Evolutionary conservation across 2,329 filamentous ascomycete species (phyloP), one percentile per base, ranked within the genome.

Genomic region (Chaetoscypha palmicola): DNA sequence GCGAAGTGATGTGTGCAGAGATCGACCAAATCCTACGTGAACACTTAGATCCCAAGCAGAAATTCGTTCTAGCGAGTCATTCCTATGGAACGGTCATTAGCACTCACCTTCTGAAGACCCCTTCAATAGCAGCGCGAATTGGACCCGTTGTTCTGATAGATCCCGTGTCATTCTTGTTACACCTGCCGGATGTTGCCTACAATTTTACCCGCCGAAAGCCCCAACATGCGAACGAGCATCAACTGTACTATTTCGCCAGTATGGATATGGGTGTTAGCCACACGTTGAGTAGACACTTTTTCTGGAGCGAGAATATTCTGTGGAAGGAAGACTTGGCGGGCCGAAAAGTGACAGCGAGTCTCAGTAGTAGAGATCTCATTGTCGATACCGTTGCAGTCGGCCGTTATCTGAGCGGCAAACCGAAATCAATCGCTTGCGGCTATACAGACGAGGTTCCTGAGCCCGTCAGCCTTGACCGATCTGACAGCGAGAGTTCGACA

Each of bases 181-280:
- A 82, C 56, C 68, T 79, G 7, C 76, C 77, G 3, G 72, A 80
- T 50, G 75, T 82, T 7, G 75, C 76, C 1, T 81, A 77, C 58
- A 83, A 81, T 52, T 82, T 82, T 58, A 70, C 70, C 14, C 64
- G 61, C 47, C 58, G 66, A 24, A 58, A 58, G 43, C 70, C 69
- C 14, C 63, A 47, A 53, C 59, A 39, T 43, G 71, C 77, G n/a
- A 78, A 75, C 49, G 76, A 82, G 56, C 68, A 73, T 51, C 69
- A 78, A 44, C 63, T 81, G 1, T 75, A 72, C 52, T 82, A 78
- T 54, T 81, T 81, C 45, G 77, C 72, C 0, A 71, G 68, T 9
- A 74, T 71, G 49, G 76, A 82, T 50, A 73, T 76, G 53, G 71
- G 74, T 35, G 70, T 80, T 7, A 67, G 74, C 7, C 74, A 79